phyloP scores from a whole-genome alignment of 2,329 filamentous ascomycete species.

The Stagonosporopsis cucurbitacearum region DNA sequence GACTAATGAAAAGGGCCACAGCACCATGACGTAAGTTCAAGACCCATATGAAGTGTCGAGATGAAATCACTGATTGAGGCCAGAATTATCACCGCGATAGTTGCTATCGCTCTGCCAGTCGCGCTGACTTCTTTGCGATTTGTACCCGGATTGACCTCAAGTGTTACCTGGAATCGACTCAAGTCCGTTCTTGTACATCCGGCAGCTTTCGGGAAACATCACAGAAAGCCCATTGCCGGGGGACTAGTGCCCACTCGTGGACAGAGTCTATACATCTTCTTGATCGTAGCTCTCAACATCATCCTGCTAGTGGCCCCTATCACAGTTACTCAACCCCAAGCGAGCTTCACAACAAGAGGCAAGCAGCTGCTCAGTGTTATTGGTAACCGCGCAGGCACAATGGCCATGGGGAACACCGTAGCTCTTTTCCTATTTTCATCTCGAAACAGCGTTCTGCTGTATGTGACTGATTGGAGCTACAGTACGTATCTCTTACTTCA shows the following conservation, averaged over 20 bases:
- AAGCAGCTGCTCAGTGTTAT: not conserved
- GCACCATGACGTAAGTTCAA: not conserved
- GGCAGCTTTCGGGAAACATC: not conserved
- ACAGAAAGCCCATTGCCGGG: not conserved
- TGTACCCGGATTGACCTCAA: not conserved
- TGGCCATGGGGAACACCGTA: not conserved
- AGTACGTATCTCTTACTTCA: constrained; percentile 47
- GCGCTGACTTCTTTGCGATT: not conserved
- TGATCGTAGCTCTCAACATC: not conserved
- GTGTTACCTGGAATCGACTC: not conserved
- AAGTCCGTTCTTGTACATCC: not conserved
- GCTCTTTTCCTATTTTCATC: constrained; percentile 4
- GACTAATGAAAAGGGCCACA: not conserved
- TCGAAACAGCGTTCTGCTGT: constrained; percentile 47
- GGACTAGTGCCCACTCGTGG: not conserved
- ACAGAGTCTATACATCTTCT: not conserved
- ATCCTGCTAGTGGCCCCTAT: not conserved
- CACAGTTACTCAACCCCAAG: not conserved
- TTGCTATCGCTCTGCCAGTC: not conserved
- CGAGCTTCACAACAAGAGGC: not conserved
- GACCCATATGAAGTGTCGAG: not conserved
- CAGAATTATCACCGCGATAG: not conserved
- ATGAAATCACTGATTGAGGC: not conserved
- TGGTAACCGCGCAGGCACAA: not conserved
- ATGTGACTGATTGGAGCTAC: constrained; percentile 47